phyloP scores from a whole-genome alignment of 1,284 basidiomycete genomes.

The Phellopilus nigrolimitatus region DNA sequence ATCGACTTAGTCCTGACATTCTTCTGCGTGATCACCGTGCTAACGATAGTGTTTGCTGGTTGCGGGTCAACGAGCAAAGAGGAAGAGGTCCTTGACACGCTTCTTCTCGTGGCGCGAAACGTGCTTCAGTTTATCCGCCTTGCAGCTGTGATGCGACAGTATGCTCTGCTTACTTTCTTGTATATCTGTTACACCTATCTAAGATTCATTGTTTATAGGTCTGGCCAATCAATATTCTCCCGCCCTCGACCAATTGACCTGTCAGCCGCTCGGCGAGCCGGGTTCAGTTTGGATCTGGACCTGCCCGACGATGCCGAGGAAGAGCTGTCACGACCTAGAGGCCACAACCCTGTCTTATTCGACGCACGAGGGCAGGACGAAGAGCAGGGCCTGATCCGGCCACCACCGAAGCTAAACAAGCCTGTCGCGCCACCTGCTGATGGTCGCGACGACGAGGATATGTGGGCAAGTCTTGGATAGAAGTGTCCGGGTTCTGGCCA shows the following conservation, averaged over 20 bases:
- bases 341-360: conserved; percentile 44
- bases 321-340: conserved; percentile 10
- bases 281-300: conserved; percentile 69
- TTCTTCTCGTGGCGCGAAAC: conserved; percentile 86
- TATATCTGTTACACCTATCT: conserved; percentile 1
- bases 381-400: conserved; percentile 27
- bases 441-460: conserved; percentile 59
- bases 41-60: conserved; percentile 79
- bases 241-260: conserved; percentile 91
- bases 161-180: conserved; percentile 29
- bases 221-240: conserved; percentile 90
- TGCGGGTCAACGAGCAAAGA: conserved; percentile 76
- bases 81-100: conserved; percentile 88
- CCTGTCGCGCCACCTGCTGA: conserved; percentile 49
- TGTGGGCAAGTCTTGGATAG: conserved; percentile 71
- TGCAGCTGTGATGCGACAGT: conserved; percentile 89
- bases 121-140: conserved; percentile 87
- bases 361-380: conserved; percentile 46
- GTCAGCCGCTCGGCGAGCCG: conserved; percentile 61
- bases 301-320: conserved; percentile 64
- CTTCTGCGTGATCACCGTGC: conserved; percentile 83
- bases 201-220: conserved; percentile 44
- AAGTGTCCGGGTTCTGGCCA: not conserved
- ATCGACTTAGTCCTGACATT: conserved; percentile 81
- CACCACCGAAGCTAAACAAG: conserved; percentile 44